Evolutionary conservation across 1,284 basidiomycete species (phyloP).

Genomic region (Cryptococcus sp.): DNA sequence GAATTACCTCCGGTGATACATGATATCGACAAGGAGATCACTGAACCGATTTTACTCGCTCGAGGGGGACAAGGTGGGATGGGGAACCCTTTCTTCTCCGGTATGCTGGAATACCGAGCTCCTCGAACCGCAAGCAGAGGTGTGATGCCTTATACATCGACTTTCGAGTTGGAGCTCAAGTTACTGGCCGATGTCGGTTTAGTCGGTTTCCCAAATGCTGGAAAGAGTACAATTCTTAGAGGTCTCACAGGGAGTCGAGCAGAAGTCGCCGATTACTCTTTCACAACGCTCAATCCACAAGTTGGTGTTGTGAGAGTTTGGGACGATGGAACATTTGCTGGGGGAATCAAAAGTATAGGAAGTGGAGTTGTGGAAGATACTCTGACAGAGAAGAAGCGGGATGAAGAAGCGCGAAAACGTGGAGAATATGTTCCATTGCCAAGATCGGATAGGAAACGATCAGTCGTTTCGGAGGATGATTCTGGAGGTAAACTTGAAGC

Average conservation of each 20-base stretch:
- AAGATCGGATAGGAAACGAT: not conserved
- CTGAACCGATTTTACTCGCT: constrained; percentile 63
- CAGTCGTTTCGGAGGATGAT: not conserved
- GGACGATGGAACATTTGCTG: constrained; percentile 68
- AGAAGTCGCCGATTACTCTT: constrained; percentile 85
- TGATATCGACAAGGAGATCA: constrained; percentile 53
- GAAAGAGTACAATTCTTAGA: constrained; percentile 74
- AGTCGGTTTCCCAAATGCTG: constrained; percentile 92
- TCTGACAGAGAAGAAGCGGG: constrained; percentile 56
- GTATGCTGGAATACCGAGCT: constrained; percentile 52
- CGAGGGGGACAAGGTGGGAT: constrained; percentile 77
- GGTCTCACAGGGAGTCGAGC: constrained; percentile 84
- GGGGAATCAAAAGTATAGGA: constrained; percentile 40
- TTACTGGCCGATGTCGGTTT: constrained; percentile 89
- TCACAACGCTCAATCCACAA: constrained; percentile 92
- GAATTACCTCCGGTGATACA: constrained; percentile 59
- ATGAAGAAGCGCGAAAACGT: constrained; percentile 35
- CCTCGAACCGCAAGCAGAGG: constrained; percentile 80
- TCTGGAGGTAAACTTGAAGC: constrained; percentile 50
- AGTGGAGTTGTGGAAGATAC: constrained; percentile 65
- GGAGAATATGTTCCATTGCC: constrained; percentile 30
- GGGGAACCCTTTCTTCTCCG: constrained; percentile 83
- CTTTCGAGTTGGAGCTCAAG: constrained; percentile 88
- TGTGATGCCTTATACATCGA: constrained; percentile 71
- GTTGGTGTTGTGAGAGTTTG: constrained; percentile 86